Percentiles rank a stretch among this genome's conserved stretches.
Evolutionary conservation across 805 yeast species (phyloP).

Genomic region (Starmerella tilneyi): DNA sequence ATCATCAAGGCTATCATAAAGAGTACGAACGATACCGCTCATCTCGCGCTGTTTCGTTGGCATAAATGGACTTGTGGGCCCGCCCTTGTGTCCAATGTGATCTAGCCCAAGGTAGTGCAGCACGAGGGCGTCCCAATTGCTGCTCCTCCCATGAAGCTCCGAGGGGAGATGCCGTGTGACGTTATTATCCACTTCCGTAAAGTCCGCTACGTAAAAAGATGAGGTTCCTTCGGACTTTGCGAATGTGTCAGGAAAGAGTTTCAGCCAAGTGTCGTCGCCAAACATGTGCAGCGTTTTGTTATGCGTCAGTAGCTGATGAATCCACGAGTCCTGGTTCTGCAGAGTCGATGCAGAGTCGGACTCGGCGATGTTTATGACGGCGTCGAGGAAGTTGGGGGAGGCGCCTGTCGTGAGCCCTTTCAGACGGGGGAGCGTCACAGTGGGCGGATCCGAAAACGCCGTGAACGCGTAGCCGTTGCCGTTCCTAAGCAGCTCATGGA

Average conservation of each 20-base stretch:
- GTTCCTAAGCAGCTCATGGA: slow-evolving; percentile 51
- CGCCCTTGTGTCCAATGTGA: slow-evolving; percentile 97
- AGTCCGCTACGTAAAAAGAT: slow-evolving; percentile 90
- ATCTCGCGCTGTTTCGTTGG: slow-evolving; percentile 71
- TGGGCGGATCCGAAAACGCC: slow-evolving; percentile 88
- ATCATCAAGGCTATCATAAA: slow-evolving; percentile 39
- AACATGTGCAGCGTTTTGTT: slow-evolving; percentile 58
- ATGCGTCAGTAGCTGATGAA: slow-evolving; percentile 47
- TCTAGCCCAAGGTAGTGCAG: slow-evolving; percentile 89
- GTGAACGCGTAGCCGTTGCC: slow-evolving; percentile 82
- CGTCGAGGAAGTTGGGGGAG: slow-evolving; percentile 87
- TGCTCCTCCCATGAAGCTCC: slow-evolving; percentile 37
- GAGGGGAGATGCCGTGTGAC: slow-evolving; percentile 75
- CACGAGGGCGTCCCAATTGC: slow-evolving; percentile 72
- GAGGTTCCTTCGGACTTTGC: slow-evolving; percentile 70
- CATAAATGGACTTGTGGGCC: slow-evolving; percentile 76
- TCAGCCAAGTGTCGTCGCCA: slow-evolving; percentile 98
- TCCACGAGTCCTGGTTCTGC: slow-evolving; percentile 76
- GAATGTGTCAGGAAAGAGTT: slow-evolving; percentile 67
- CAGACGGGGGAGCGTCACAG: slow-evolving; percentile 87
- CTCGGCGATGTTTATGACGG: slow-evolving; percentile 86
- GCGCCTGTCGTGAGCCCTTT: slow-evolving; percentile 73
- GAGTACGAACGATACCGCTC: slow-evolving; percentile 53
- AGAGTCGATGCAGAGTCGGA: slow-evolving; percentile 65
- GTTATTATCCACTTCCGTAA: slow-evolving; percentile 83